Conservation (phyloP, 495 filamentous ascomycete species). For the Penicillium parvum region DNA sequence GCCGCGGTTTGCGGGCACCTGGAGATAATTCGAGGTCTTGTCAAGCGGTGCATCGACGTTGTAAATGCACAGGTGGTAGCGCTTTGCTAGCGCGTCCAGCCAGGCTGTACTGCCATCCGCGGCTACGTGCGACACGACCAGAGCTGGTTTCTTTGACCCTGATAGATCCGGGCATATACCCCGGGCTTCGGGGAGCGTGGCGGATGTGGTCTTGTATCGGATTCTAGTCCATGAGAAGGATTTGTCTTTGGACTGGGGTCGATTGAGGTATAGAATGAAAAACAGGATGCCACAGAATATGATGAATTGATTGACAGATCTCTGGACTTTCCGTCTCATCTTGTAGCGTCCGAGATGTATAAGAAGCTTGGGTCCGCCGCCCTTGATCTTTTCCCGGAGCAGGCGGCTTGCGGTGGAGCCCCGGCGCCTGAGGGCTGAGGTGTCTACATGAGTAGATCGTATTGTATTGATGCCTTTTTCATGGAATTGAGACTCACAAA, state of each 20-base stretch:
- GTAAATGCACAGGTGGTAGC: constrained; percentile 48
- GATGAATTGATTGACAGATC: constrained; percentile 25
- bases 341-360: constrained; percentile 1
- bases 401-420: background rate
- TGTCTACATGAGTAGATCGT: too few relatives aligned
- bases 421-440: background rate
- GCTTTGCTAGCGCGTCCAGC: constrained; percentile 25
- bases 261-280: constrained; percentile 33
- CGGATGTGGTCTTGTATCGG: constrained; percentile 31
- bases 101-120: constrained; percentile 36
- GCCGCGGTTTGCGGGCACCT: constrained; percentile 60
- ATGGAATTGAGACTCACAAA: too few relatives aligned
- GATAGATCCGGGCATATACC: constrained; percentile 35
- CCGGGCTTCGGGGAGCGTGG: constrained; percentile 20
- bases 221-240: constrained; percentile 35
- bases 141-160: constrained; percentile 30
- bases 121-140: constrained; percentile 34
- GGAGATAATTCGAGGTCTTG: constrained; percentile 32
- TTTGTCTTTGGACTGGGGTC: constrained; percentile 22
- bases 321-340: constrained; percentile 22
- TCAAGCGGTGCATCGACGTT: constrained; percentile 50
- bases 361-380: background rate
- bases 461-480: too few relatives aligned
- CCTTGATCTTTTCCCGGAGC: background rate
- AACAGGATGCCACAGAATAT: constrained; percentile 27